Evolutionary conservation across 495 filamentous ascomycete species (phyloP).

Genomic region (Xylaria longipes): DNA sequence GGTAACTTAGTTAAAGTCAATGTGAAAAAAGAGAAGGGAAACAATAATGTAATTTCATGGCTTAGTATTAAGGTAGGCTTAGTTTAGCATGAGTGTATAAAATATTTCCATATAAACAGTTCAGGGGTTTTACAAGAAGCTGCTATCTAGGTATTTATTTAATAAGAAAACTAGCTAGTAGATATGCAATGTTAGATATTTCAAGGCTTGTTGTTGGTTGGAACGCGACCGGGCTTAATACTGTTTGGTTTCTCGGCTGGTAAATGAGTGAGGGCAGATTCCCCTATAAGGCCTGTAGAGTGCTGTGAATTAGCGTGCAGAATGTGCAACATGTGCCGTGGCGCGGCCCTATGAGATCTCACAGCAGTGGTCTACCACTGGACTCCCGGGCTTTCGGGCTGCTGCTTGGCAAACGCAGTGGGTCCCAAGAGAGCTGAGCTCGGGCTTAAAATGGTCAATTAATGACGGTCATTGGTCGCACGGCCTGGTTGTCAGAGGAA

Average conservation of each 20-base stretch:
- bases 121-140: not conserved
- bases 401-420: constrained; percentile 13
- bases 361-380: not conserved
- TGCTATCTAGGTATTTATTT: not conserved
- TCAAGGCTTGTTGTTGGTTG: not conserved
- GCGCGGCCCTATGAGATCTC: constrained; percentile 7
- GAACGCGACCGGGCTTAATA: not conserved
- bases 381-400: constrained; percentile 13
- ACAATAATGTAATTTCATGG: not conserved
- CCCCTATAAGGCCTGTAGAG: not conserved
- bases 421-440: constrained; percentile 29
- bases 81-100: not conserved
- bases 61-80: not conserved
- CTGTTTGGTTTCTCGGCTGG: constrained; percentile 8
- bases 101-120: not conserved
- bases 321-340: constrained; percentile 1
- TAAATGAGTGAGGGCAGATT: not conserved
- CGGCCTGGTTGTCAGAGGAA: constrained; percentile 29
- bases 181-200: not conserved
- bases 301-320: constrained; percentile 3
- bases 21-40: not conserved
- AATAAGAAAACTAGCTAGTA: not conserved
- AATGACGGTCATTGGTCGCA: constrained; percentile 26
- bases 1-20: too few species aligned
- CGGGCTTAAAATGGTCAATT: constrained; percentile 29